Evolutionary conservation across 106 monocot genomes (phyloP).

Genomic region (Dendrobium chrysotoxum): DNA sequence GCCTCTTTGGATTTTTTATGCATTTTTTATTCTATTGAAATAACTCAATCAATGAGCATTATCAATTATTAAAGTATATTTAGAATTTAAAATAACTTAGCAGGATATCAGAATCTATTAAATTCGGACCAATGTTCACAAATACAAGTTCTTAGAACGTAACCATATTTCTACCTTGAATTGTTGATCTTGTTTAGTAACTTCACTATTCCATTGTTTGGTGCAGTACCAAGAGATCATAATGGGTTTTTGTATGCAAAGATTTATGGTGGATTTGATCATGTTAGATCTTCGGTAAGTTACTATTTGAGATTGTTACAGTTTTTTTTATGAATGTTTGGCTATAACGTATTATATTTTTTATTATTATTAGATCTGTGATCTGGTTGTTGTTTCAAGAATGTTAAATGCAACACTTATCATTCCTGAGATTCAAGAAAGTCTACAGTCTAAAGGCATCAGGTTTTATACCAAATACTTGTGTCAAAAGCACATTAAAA

Average conservation of each 20-base stretch:
- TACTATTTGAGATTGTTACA: neutral
- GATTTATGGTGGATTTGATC: slow-evolving; percentile 88
- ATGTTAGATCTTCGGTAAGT: slow-evolving; percentile 78
- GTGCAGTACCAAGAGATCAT: slow-evolving; percentile 43
- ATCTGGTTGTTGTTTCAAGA: slow-evolving; percentile 71
- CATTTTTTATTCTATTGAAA: neutral
- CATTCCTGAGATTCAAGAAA: slow-evolving; percentile 88
- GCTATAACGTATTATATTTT: slow-evolving; percentile 19
- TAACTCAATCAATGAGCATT: neutral
- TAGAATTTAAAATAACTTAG: too few relatives aligned
- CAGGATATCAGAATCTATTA: neutral
- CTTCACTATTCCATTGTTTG: slow-evolving; percentile 15
- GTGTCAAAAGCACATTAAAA: neutral
- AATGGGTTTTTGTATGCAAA: slow-evolving; percentile 84
- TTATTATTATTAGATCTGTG: slow-evolving; percentile 77
- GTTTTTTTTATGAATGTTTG: neutral
- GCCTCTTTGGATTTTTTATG: too few relatives aligned
- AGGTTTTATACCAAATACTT: slow-evolving; percentile 29
- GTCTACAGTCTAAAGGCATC: slow-evolving; percentile 65
- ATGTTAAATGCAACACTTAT: slow-evolving; percentile 90
- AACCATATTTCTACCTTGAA: neutral
- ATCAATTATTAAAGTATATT: neutral
- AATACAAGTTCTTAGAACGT: neutral
- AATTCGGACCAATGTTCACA: neutral
- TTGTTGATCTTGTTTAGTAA: neutral